Evolutionary conservation across 2,329 filamentous ascomycete species (phyloP).

Genomic region (Aspergillus sp.): DNA sequence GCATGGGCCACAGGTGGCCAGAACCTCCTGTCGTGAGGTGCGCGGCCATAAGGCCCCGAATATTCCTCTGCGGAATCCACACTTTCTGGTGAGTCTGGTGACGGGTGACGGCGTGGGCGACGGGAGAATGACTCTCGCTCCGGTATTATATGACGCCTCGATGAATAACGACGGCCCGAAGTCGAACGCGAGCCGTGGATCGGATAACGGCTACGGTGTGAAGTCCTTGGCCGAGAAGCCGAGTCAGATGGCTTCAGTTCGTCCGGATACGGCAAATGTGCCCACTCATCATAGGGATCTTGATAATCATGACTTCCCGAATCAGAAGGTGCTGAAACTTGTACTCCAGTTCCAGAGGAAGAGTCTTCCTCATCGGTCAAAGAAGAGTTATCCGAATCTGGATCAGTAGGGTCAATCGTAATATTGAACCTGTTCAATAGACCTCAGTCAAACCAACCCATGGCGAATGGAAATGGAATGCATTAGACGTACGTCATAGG

Average conservation of each 20-base stretch:
- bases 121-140: slow-evolving; percentile 33
- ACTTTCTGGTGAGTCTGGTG: slow-evolving; percentile 54
- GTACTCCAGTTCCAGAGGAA: slow-evolving; percentile 28
- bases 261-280: slow-evolving; percentile 37
- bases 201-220: slow-evolving; percentile 35
- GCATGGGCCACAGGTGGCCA: slow-evolving; percentile 28
- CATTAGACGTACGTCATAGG: slow-evolving; percentile 16
- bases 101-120: slow-evolving; percentile 41
- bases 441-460: slow-evolving; percentile 3
- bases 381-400: slow-evolving; percentile 36
- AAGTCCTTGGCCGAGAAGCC: slow-evolving; percentile 38
- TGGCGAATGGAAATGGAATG: not conserved
- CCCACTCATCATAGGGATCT: slow-evolving; percentile 35
- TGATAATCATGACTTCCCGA: slow-evolving; percentile 37
- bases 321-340: slow-evolving; percentile 38
- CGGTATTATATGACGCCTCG: slow-evolving; percentile 31
- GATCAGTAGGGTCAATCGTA: slow-evolving; percentile 35
- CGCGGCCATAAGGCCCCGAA: slow-evolving; percentile 41
- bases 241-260: slow-evolving; percentile 46
- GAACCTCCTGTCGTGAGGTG: slow-evolving; percentile 26
- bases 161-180: slow-evolving; percentile 32
- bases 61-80: slow-evolving; percentile 64
- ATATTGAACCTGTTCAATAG: slow-evolving; percentile 36
- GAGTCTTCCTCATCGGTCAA: slow-evolving; percentile 42
- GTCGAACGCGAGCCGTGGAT: slow-evolving; percentile 32